Percentiles rank a stretch among this genome's conserved stretches.
Conservation (phyloP, 2,329 filamentous ascomycete species). For the Fusarium continuum region DNA sequence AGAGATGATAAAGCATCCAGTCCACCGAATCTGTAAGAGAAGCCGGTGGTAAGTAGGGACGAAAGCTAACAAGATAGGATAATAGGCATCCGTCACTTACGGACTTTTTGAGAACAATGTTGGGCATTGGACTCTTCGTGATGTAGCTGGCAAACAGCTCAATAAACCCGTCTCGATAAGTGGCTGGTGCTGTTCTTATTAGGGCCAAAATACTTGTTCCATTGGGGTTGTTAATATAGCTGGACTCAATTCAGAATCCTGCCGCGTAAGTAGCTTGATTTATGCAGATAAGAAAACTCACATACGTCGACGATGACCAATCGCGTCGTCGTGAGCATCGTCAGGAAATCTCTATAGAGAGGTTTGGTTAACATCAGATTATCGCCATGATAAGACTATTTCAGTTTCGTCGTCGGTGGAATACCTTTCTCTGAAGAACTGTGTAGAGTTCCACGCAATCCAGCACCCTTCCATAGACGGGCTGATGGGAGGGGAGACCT, state of each 20-base stretch:
- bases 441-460: not conserved
- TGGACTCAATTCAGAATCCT: not conserved
- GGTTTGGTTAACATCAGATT: not conserved
- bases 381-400: not conserved
- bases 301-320: not conserved
- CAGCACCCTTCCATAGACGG: not conserved
- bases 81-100: not conserved
- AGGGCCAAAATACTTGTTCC: conserved; percentile 5
- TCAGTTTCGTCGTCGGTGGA: too few species aligned
- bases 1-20: conserved; percentile 10
- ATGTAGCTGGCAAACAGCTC: conserved; percentile 22
- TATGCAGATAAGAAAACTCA: not conserved
- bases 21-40: not conserved
- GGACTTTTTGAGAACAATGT: not conserved
- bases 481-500: not conserved
- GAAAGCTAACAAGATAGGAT: too few species aligned
- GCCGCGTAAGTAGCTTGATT: not conserved
- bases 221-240: conserved; percentile 22
- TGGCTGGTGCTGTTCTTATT: not conserved
- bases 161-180: not conserved
- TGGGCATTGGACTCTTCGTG: not conserved
- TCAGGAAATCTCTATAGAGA: not conserved
- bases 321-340: not conserved
- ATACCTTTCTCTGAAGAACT: not conserved
- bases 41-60: not conserved